These are phyloP conservation scores for Nakazawaea populi DNA, from an alignment of 805 yeast species.

Conservation along the genomic window DNA sequence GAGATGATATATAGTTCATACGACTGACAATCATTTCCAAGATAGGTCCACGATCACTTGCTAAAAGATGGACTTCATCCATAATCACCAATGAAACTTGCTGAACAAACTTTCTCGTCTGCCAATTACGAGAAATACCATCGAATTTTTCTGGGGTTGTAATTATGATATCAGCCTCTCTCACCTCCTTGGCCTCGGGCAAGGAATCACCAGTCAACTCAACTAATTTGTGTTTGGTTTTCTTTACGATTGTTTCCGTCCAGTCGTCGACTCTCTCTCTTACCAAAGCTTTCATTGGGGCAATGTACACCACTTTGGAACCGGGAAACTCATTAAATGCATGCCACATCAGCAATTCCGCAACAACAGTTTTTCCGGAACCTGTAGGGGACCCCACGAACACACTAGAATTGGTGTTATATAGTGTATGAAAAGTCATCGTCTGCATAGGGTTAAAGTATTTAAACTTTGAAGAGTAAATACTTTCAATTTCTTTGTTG, in stretches of 20 bases:
- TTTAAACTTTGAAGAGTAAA: constrained; percentile 63
- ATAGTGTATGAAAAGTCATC: constrained; percentile 87
- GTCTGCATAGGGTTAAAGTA: constrained; percentile 99
- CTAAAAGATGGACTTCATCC: constrained; percentile 83
- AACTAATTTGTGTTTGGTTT: constrained; percentile 49
- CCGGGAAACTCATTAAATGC: constrained; percentile 81
- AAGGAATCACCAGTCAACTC: constrained; percentile 81
- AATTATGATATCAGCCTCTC: constrained; percentile 67
- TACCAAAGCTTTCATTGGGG: constrained; percentile 86
- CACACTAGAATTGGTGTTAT: constrained; percentile 70
- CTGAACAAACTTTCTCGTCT: constrained; percentile 69
- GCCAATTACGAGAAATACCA: constrained; percentile 86
- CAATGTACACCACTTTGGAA: constrained; percentile 77
- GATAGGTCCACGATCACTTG: constrained; percentile 84
- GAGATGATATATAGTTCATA: constrained; percentile 64
- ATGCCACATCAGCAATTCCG: constrained; percentile 96
- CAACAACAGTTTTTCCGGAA: constrained; percentile 96
- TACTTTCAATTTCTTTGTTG: constrained; percentile 55
- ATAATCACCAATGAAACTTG: constrained; percentile 69
- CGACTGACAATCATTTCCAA: constrained; percentile 87
- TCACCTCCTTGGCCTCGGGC: constrained; percentile 62
- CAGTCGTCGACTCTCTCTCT: constrained; percentile 82
- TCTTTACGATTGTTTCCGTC: constrained; percentile 45
- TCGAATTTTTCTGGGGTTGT: constrained; percentile 87
- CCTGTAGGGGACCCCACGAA: constrained; percentile 99